Percentiles rank a stretch among this genome's conserved stretches.
These are phyloP conservation scores for Pythium scleroteichum DNA, from an alignment of 352 stramenopile genomes.

Conservation along the genomic window DNA sequence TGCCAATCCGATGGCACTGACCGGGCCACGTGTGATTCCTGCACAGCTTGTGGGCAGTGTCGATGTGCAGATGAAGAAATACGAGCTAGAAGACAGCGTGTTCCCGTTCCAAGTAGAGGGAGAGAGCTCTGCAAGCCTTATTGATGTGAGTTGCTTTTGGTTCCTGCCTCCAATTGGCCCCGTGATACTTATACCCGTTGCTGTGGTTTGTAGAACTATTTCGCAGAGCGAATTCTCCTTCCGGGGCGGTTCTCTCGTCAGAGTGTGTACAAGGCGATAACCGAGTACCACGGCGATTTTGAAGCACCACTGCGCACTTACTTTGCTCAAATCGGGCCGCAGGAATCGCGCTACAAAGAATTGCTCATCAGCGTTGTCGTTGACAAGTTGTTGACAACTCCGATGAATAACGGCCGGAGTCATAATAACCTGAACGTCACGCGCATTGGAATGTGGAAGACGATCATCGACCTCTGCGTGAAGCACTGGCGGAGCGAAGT, in stretches of 20 bases:
- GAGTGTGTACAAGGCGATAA: slow-evolving; percentile 60
- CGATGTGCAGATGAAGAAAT: slow-evolving; percentile 68
- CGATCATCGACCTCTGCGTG: slow-evolving; percentile 63
- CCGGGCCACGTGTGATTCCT: slow-evolving; percentile 52
- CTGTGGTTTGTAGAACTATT: slow-evolving; percentile 46
- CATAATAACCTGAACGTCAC: slow-evolving; percentile 22
- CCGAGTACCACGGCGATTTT: slow-evolving; percentile 42
- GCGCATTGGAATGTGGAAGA: slow-evolving; percentile 64
- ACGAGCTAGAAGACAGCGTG: slow-evolving; percentile 51
- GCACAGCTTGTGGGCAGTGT: slow-evolving; percentile 57
- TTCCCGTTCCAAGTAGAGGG: slow-evolving; percentile 62
- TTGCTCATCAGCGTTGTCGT: slow-evolving; percentile 55
- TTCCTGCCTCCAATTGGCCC: no score
- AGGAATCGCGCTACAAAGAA: slow-evolving; percentile 69
- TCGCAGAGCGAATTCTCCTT: slow-evolving; percentile 53
- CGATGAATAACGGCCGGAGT: neutral
- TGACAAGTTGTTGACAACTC: slow-evolving; percentile 33
- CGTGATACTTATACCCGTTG: neutral
- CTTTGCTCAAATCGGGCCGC: slow-evolving; percentile 36
- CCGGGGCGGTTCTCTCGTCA: slow-evolving; percentile 67
- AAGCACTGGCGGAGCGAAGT: slow-evolving; percentile 75
- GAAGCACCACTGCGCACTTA: slow-evolving; percentile 33
- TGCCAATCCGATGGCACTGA: slow-evolving; percentile 68
- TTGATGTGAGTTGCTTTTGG: slow-evolving; percentile 40
- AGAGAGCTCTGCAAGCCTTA: slow-evolving; percentile 34